A percentile compares a stretch with the other conserved stretches of the same genome.
Evolutionary conservation across 768 basidiomycete species (phyloP).

Genomic region (Exsudoporus frostii): DNA sequence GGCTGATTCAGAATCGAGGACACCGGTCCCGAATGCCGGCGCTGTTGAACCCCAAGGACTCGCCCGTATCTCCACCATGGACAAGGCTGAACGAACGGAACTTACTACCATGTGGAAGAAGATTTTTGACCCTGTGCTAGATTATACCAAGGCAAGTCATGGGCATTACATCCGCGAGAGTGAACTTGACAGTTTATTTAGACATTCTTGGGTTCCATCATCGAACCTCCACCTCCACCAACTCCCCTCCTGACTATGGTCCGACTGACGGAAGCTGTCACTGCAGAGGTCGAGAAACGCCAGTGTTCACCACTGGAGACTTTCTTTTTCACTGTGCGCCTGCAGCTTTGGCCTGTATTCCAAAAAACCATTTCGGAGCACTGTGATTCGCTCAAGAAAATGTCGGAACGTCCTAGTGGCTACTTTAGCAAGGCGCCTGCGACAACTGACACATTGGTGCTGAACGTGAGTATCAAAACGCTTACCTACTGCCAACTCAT

Average conservation of each 20-base stretch:
- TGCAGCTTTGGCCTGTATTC: constrained; percentile 93
- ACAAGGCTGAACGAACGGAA: constrained; percentile 59
- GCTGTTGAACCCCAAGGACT: constrained; percentile 26
- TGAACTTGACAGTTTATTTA: constrained; percentile 26
- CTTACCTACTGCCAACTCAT: not conserved
- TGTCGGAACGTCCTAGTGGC: constrained; percentile 68
- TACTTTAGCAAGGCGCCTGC: constrained; percentile 59
- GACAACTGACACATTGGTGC: constrained; percentile 68
- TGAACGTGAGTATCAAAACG: constrained; percentile 43
- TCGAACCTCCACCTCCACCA: constrained; percentile 73
- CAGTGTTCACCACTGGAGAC: constrained; percentile 77
- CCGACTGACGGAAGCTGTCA: constrained; percentile 79
- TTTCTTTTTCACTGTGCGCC: constrained; percentile 74
- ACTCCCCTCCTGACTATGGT: constrained; percentile 88
- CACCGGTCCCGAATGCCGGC: constrained; percentile 26
- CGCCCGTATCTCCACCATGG: constrained; percentile 32
- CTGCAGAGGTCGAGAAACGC: constrained; percentile 71
- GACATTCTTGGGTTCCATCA: constrained; percentile 63
- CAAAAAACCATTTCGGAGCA: constrained; percentile 86
- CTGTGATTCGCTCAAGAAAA: constrained; percentile 74
- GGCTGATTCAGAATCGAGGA: constrained; percentile 50
- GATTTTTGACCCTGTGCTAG: constrained; percentile 86
- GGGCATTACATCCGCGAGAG: not conserved
- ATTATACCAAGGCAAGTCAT: constrained; percentile 69
- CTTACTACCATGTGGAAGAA: constrained; percentile 83